Conservation (phyloP, 2,329 filamentous ascomycete species). For the Daldinia eschscholtzii region DNA sequence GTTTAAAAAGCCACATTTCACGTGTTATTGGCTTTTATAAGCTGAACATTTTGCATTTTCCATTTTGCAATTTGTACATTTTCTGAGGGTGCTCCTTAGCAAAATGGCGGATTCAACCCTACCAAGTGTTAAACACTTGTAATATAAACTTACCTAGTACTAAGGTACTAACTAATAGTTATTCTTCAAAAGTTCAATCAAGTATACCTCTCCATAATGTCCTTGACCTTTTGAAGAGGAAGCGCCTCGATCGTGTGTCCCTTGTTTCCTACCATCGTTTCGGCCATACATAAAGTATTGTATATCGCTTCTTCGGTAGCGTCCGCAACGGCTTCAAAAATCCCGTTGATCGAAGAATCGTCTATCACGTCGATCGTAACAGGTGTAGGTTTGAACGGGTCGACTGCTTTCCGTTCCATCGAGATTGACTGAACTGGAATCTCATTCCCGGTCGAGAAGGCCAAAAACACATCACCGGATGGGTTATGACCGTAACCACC, state of each 20-base stretch:
- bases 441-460: conserved; percentile 72
- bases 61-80: too few species aligned
- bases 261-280: conserved; percentile 68
- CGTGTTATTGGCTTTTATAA: background rate
- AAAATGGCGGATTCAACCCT: too few species aligned
- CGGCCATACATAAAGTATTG: conserved; percentile 72
- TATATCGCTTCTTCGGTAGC: conserved; percentile 75
- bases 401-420: conserved; percentile 52
- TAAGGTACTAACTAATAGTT: too few species aligned
- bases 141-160: too few species aligned
- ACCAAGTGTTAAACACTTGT: too few species aligned
- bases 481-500: conserved; percentile 72
- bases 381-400: conserved; percentile 57
- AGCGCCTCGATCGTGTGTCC: conserved; percentile 64
- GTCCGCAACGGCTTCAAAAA: conserved; percentile 73
- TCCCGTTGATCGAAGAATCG: conserved; percentile 70
- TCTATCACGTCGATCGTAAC: conserved; percentile 62
- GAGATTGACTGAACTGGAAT: conserved; percentile 60
- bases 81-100: too few species aligned
- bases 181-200: background rate
- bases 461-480: conserved; percentile 76
- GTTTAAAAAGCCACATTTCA: conserved; percentile 6
- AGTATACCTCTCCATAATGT: conserved; percentile 59
- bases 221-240: conserved; percentile 60
- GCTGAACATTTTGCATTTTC: background rate